A percentile compares a stretch with the other conserved stretches of the same genome.
Conservation (phyloP, 371 early-diverging fungal species). For the Apophysomyces elegans region DNA sequence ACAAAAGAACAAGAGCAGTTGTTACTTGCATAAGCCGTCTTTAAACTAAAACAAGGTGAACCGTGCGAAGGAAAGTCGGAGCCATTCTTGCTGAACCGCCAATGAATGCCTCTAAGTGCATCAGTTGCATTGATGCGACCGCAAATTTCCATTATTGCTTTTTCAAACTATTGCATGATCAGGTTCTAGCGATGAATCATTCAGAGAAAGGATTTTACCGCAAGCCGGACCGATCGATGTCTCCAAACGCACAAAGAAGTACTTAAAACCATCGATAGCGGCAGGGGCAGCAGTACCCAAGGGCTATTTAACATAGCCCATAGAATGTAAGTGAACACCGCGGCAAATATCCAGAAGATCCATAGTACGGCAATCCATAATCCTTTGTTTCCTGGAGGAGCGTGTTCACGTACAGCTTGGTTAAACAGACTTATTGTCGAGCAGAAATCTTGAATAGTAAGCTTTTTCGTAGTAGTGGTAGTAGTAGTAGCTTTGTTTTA, state of each 20-base stretch:
- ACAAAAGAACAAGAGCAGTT: slow-evolving; percentile 13
- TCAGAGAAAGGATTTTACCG: slow-evolving; percentile 20
- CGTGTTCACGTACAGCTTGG: slow-evolving; percentile 24
- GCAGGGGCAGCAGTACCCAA: slow-evolving; percentile 19
- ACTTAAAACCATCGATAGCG: slow-evolving; percentile 32
- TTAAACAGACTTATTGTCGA: slow-evolving; percentile 35
- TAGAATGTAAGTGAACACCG: slow-evolving; percentile 24
- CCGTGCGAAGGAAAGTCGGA: slow-evolving; percentile 10
- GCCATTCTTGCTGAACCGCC: slow-evolving; percentile 36
- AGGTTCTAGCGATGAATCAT: not conserved
- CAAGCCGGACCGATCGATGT: slow-evolving; percentile 28
- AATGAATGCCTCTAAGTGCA: slow-evolving; percentile 51
- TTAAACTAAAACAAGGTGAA: slow-evolving; percentile 7
- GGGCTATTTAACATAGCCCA: slow-evolving; percentile 22
- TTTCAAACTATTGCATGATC: slow-evolving; percentile 39
- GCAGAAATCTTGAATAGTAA: slow-evolving; percentile 34
- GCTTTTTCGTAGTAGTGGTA: slow-evolving; percentile 17
- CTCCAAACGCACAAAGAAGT: slow-evolving; percentile 33
- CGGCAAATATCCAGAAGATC: slow-evolving; percentile 31
- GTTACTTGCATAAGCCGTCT: slow-evolving; percentile 7
- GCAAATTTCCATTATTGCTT: slow-evolving; percentile 34
- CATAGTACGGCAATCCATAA: slow-evolving; percentile 30
- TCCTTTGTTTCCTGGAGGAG: slow-evolving; percentile 37
- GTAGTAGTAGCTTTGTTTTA: not conserved
- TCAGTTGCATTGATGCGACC: slow-evolving; percentile 52